These are phyloP conservation scores for Trichoderma endophyticum DNA, from an alignment of 2,329 filamentous ascomycete species.

Conservation along the genomic window DNA sequence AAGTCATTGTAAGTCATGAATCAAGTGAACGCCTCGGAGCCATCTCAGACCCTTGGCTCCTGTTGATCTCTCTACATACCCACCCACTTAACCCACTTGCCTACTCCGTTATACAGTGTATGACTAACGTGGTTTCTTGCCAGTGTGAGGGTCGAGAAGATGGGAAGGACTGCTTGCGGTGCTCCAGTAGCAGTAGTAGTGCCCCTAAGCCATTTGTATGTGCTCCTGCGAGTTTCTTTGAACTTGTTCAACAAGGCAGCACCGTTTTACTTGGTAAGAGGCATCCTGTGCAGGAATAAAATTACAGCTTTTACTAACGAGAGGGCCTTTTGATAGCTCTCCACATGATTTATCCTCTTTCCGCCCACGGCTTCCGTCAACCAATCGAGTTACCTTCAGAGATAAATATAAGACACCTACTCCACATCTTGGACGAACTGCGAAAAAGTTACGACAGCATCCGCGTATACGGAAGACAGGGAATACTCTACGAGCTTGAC, in stretches of 20 bases:
- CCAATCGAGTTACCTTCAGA: neutral
- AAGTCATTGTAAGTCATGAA: conserved; percentile 7
- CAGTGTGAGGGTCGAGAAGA: neutral
- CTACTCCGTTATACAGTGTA: neutral
- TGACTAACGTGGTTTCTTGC: neutral
- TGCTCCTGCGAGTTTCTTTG: conserved; percentile 10
- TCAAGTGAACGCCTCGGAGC: neutral
- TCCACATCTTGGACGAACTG: neutral
- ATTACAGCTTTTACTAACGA: neutral
- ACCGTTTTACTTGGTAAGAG: conserved; percentile 9
- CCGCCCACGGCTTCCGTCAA: neutral
- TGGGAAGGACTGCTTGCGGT: neutral
- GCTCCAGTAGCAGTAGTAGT: neutral
- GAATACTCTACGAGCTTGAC: conserved; percentile 9
- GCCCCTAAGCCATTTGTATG: conserved; percentile 15
- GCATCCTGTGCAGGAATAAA: neutral
- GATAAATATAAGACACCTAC: neutral
- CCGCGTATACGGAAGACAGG: neutral
- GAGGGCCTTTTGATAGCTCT: neutral
- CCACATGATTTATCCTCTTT: neutral
- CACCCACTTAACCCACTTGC: neutral
- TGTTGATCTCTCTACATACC: neutral
- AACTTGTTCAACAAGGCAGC: conserved; percentile 4
- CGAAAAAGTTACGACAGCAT: neutral
- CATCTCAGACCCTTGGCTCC: neutral